These are phyloP conservation scores for Kodamaea hsintzibuensis DNA, from an alignment of 805 yeast species.

Conservation along the genomic window DNA sequence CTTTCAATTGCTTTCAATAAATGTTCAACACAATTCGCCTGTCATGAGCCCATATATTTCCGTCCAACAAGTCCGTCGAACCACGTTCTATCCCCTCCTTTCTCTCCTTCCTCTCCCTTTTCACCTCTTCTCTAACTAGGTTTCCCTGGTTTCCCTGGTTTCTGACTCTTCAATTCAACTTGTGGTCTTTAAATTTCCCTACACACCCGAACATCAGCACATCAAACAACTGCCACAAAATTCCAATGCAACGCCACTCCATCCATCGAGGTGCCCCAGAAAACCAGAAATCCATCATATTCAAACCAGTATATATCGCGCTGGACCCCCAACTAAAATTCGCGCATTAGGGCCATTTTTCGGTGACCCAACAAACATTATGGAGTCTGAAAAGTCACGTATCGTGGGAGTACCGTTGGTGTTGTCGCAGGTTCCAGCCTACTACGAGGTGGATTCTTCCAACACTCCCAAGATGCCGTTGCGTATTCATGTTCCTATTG, in stretches of 20 bases:
- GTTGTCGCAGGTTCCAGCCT: neutral
- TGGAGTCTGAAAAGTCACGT: conserved; percentile 2
- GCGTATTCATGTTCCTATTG: conserved; percentile 3
- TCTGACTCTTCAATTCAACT: neutral
- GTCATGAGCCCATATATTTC: neutral
- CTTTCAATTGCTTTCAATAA: neutral
- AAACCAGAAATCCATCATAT: neutral
- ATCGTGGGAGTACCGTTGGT: neutral
- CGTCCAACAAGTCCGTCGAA: too few species aligned
- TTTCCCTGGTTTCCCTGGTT: too few species aligned
- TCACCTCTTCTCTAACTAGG: neutral
- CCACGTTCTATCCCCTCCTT: conserved; percentile 8
- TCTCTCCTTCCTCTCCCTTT: conserved; percentile 14
- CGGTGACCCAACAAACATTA: neutral
- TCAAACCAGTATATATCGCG: neutral
- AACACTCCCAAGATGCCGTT: conserved; percentile 3
- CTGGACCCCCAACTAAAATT: neutral
- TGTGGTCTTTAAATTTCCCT: too few species aligned
- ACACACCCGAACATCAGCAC: neutral
- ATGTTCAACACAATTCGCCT: neutral
- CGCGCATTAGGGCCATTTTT: neutral
- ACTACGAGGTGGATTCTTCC: conserved; percentile 1
- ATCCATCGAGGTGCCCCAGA: neutral
- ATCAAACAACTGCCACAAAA: neutral
- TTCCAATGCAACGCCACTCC: conserved; percentile 1